Base-by-base conservation (phyloP, 2,329 filamentous ascomycete species). In the Tolypocladium pustulatum region DNA sequence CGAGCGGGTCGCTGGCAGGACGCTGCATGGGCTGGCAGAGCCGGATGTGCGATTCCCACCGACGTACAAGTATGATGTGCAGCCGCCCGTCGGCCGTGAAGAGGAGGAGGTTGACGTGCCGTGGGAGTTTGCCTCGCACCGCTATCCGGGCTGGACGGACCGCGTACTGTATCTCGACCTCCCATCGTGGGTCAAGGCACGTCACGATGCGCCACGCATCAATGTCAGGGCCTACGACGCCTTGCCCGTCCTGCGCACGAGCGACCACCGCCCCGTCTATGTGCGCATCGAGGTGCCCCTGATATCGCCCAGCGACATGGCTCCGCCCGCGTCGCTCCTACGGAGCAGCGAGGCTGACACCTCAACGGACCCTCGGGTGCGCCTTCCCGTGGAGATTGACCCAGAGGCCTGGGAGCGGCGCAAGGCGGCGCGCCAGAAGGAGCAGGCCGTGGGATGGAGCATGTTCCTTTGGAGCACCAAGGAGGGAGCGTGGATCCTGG, bases 91-190 rank as follows among this genome's bases (percentile, higher is more conserved):
- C 7, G 65, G 65, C 0, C 64, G 63, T 2, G 67, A 69, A 25
- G 65, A 70, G 52, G 67, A 70, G 34, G 68, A 73, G 49, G 70
- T 74, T 40, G 68, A 75, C 3, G 72, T 80, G 4, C 74, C 77
- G 13, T 93, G 88, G 86, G 74, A 78, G 37, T 97, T 91, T 82
- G 89, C 91, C 9, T 77, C 79, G 59, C 89, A 95, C 70, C 86
- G 94, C 53, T 95, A 90, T 81, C 92, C 94, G 1, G 87, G 87
- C 67, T 97, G 93, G 94, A 96, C 91, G 67, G 94, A 97, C 72
- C 85, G 94, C 4, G 87, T 97, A 25, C 76, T 97, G 25, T 97
- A 86, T 71, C 77, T 93, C 3, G 83, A 88, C 56, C 74, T 81
- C 27, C 84, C 81, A 25, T 71, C 72, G 27, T 85, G 81, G 80